Evolutionary conservation across 2,329 filamentous ascomycete species (phyloP).

Genomic region (Xylaria multiplex): DNA sequence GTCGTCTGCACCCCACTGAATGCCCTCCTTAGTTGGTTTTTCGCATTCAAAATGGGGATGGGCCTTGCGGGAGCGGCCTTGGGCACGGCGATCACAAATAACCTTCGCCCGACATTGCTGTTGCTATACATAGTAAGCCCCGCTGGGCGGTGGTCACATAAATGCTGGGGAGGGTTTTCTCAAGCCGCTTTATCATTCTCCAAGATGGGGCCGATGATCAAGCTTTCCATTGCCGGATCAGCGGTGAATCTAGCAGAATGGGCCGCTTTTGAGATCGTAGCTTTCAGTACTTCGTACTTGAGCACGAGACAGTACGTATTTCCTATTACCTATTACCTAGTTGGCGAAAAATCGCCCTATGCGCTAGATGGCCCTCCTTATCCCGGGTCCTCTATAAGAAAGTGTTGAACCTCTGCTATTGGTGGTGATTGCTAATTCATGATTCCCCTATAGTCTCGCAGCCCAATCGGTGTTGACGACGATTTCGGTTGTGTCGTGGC

Average conservation of each 20-base stretch:
- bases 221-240: constrained; percentile 53
- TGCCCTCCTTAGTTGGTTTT: constrained; percentile 59
- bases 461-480: constrained; percentile 56
- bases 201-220: constrained; percentile 55
- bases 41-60: constrained; percentile 55
- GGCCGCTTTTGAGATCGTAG: constrained; percentile 56
- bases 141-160: constrained; percentile 51
- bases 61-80: constrained; percentile 63
- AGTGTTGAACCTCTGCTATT: neutral
- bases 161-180: constrained; percentile 59
- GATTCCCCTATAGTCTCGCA: constrained; percentile 46
- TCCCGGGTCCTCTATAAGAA: neutral
- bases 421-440: constrained; percentile 7
- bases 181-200: constrained; percentile 44
- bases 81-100: constrained; percentile 60
- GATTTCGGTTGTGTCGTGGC: constrained; percentile 54
- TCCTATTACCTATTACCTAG: neutral
- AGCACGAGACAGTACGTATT: constrained; percentile 50
- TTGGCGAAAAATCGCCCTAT: neutral
- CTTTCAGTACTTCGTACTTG: constrained; percentile 57
- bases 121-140: constrained; percentile 57
- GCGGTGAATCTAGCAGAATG: constrained; percentile 56
- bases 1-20: constrained; percentile 60
- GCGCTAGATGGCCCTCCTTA: neutral
- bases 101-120: constrained; percentile 59